These are phyloP conservation scores for Hirsutella rhossiliensis DNA, from an alignment of 2,329 filamentous ascomycete species.

Conservation along the genomic window DNA sequence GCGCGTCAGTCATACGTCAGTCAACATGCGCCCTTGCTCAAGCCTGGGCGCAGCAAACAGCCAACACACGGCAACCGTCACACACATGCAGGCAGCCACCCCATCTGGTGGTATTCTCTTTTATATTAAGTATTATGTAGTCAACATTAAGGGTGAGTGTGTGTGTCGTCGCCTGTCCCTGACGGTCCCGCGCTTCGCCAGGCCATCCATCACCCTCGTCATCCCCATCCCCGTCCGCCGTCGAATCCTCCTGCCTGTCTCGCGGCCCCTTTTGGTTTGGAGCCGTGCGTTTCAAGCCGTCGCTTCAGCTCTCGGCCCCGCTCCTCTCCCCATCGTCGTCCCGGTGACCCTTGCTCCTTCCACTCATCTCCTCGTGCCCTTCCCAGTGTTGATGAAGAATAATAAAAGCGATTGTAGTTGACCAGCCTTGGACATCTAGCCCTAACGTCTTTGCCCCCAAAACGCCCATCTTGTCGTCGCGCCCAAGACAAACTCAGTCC, in stretches of 20 bases:
- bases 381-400: conserved; percentile 7
- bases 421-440: conserved; percentile 5
- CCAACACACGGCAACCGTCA: too few relatives aligned
- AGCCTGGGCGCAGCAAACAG: too few relatives aligned
- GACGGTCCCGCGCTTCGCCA: not conserved
- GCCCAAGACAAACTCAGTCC: conserved; percentile 15
- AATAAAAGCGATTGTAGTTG: conserved; percentile 27
- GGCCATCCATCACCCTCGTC: not conserved
- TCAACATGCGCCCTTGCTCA: too few relatives aligned
- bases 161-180: conserved; percentile 2
- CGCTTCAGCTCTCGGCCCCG: not conserved
- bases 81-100: too few relatives aligned
- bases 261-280: not conserved
- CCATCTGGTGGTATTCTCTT: not conserved
- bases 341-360: not conserved
- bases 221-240: not conserved
- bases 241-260: not conserved
- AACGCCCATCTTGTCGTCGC: conserved; percentile 29
- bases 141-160: conserved; percentile 5
- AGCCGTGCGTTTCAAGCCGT: not conserved
- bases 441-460: conserved; percentile 17
- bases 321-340: not conserved
- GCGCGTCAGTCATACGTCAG: too few relatives aligned
- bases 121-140: conserved; percentile 11
- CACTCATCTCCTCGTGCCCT: conserved; percentile 2